These are phyloP conservation scores for Pseudocercospora ulei DNA, from an alignment of 2,329 filamentous ascomycete species.

Conservation along the genomic window DNA sequence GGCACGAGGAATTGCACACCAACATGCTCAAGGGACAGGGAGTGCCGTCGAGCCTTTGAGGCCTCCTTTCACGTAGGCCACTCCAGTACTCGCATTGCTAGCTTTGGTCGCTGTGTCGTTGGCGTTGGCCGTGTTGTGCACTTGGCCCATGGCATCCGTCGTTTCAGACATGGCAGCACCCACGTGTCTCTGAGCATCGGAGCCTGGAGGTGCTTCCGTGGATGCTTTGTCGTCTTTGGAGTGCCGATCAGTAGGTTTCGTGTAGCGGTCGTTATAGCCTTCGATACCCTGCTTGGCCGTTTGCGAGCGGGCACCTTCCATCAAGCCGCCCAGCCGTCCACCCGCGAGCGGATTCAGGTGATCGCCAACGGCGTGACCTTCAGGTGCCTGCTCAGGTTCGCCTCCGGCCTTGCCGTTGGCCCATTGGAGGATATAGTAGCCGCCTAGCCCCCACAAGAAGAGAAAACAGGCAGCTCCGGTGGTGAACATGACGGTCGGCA, in stretches of 20 bases:
- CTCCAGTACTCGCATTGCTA: conserved; percentile 11
- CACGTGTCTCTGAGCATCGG: conserved; percentile 20
- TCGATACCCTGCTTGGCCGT: conserved; percentile 21
- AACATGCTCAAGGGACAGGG: neutral
- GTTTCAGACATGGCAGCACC: conserved; percentile 21
- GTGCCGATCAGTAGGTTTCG: conserved; percentile 14
- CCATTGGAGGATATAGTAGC: conserved; percentile 46
- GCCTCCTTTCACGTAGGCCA: conserved; percentile 24
- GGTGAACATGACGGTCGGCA: conserved; percentile 59
- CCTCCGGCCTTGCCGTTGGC: conserved; percentile 23
- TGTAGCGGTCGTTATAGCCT: conserved; percentile 20
- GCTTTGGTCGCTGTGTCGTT: conserved; percentile 22
- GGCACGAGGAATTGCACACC: neutral
- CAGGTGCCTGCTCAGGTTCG: conserved; percentile 17
- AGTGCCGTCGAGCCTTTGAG: conserved; percentile 26
- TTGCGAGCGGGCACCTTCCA: conserved; percentile 25
- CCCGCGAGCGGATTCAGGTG: conserved; percentile 37
- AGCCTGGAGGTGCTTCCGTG: conserved; percentile 7
- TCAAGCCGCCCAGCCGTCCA: conserved; percentile 34
- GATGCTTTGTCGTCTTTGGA: conserved; percentile 14
- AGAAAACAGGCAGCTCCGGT: conserved; percentile 52
- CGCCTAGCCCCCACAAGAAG: conserved; percentile 58
- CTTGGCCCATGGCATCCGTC: conserved; percentile 19
- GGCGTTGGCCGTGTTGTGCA: conserved; percentile 17
- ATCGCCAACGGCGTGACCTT: conserved; percentile 36